These are phyloP conservation scores for Dacryopinax primogenitus DNA, from an alignment of 768 basidiomycete genomes.

Conservation along the genomic window DNA sequence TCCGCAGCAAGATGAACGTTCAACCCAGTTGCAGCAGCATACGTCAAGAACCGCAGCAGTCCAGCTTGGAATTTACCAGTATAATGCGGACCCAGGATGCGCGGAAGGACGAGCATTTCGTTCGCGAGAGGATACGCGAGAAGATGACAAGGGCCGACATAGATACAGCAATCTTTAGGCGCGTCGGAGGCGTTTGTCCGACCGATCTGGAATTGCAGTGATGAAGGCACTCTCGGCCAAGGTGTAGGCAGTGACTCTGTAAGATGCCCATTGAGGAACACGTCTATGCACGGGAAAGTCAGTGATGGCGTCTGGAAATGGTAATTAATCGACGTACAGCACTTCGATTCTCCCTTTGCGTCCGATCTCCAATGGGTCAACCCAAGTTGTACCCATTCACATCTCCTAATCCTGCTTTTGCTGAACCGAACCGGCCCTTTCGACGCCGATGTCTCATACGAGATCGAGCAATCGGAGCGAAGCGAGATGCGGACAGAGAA, in stretches of 20 bases:
- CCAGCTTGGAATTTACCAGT: constrained; percentile 61
- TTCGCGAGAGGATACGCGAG: constrained; percentile 28
- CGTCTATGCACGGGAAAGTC: constrained; percentile 35
- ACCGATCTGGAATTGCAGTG: constrained; percentile 4
- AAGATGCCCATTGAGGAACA: constrained; percentile 49
- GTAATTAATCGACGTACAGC: neutral
- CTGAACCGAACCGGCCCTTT: constrained; percentile 25
- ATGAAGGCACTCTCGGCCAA: constrained; percentile 37
- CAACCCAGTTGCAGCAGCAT: constrained; percentile 70
- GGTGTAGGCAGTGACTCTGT: constrained; percentile 60
- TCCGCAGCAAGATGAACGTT: constrained; percentile 57
- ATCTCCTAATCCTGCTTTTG: constrained; percentile 37
- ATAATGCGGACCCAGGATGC: constrained; percentile 73
- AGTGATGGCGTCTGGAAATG: constrained; percentile 14
- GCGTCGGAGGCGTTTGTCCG: neutral
- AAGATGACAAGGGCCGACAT: constrained; percentile 17
- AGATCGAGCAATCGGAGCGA: constrained; percentile 12
- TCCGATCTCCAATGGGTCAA: constrained; percentile 30
- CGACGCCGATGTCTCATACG: constrained; percentile 12
- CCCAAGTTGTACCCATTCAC: constrained; percentile 45
- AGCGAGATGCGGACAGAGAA: constrained; percentile 12
- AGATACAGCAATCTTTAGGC: neutral
- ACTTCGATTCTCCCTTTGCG: neutral
- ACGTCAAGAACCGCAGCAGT: constrained; percentile 65
- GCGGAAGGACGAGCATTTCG: constrained; percentile 58